Percentiles rank a stretch among this genome's conserved stretches.
Conservation (phyloP, 1,284 basidiomycete species). For the Inonotus hispidus region DNA sequence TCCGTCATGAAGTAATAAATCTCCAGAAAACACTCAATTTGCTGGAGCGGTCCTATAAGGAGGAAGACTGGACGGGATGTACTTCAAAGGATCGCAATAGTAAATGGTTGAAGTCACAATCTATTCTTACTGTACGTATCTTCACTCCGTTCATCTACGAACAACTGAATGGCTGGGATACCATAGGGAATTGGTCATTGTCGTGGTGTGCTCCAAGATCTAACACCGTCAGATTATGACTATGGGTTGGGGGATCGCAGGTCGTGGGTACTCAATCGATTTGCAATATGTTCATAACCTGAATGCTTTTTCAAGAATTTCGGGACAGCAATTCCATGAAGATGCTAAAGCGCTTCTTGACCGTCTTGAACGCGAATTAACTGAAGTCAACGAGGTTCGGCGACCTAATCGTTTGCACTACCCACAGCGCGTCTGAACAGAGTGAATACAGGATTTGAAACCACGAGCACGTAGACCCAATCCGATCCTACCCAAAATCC, state of each 20-base stretch:
- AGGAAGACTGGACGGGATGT: constrained; percentile 40
- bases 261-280: constrained; percentile 10
- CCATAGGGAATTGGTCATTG: constrained; percentile 55
- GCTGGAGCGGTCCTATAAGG: constrained; percentile 51
- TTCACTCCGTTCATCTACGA: background rate
- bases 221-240: constrained; percentile 13
- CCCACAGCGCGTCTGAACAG: constrained; percentile 6
- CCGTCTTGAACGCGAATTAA: constrained; percentile 45
- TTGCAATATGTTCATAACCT: background rate
- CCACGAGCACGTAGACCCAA: constrained; percentile 35
- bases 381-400: constrained; percentile 44
- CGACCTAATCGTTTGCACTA: background rate
- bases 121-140: constrained; percentile 48
- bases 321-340: constrained; percentile 34
- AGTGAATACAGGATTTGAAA: constrained; percentile 29
- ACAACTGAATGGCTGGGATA: background rate
- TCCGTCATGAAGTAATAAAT: constrained; percentile 62
- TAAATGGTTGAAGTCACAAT: constrained; percentile 52
- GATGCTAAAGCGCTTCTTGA: constrained; percentile 47
- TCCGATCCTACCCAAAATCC: constrained; percentile 30
- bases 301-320: constrained; percentile 29
- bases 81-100: constrained; percentile 6
- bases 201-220: constrained; percentile 26
- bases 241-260: constrained; percentile 11
- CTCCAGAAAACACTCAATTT: constrained; percentile 53